phyloP scores from a whole-genome alignment of 2,329 filamentous ascomycete species.

The Shiraia bambusicola region DNA sequence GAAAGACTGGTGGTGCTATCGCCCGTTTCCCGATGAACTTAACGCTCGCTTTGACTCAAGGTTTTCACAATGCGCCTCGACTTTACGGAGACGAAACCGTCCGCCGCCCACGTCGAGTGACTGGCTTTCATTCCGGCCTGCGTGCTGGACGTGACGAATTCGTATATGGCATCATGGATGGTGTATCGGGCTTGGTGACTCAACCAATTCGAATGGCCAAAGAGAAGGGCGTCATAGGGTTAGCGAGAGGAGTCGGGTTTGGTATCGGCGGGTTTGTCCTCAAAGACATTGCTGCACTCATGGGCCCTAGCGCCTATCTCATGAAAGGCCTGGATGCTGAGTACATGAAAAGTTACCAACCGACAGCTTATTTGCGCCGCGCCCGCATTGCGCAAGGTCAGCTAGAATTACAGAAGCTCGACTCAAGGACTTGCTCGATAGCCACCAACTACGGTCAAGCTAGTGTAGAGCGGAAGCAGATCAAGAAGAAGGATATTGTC shows the following conservation, averaged over 20 bases:
- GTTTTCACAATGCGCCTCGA: constrained; percentile 70
- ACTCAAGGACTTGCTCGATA: constrained; percentile 8
- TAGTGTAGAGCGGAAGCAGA: constrained; percentile 4
- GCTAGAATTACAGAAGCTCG: constrained; percentile 28
- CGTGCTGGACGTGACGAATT: constrained; percentile 64
- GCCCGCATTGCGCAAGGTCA: constrained; percentile 62
- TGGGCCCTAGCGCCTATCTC: constrained; percentile 63
- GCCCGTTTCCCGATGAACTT: constrained; percentile 62
- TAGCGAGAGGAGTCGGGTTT: constrained; percentile 58
- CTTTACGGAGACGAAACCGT: constrained; percentile 72
- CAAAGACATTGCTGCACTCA: constrained; percentile 63
- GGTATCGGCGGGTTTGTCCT: constrained; percentile 65
- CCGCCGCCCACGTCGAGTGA: constrained; percentile 62
- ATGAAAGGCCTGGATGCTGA: constrained; percentile 67
- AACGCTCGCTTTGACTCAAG: constrained; percentile 63
- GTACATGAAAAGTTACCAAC: constrained; percentile 55
- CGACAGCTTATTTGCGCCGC: constrained; percentile 56
- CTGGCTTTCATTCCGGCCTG: constrained; percentile 63
- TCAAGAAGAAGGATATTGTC: constrained; percentile 32
- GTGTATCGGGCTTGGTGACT: constrained; percentile 62
- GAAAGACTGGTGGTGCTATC: constrained; percentile 55
- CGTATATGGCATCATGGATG: constrained; percentile 65
- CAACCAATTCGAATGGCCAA: constrained; percentile 61
- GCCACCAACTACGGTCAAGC: constrained; percentile 10
- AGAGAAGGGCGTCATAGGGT: constrained; percentile 57